Evolutionary conservation across 768 basidiomycete species (phyloP).

Genomic region (Pilatotrama ljubarskyi): DNA sequence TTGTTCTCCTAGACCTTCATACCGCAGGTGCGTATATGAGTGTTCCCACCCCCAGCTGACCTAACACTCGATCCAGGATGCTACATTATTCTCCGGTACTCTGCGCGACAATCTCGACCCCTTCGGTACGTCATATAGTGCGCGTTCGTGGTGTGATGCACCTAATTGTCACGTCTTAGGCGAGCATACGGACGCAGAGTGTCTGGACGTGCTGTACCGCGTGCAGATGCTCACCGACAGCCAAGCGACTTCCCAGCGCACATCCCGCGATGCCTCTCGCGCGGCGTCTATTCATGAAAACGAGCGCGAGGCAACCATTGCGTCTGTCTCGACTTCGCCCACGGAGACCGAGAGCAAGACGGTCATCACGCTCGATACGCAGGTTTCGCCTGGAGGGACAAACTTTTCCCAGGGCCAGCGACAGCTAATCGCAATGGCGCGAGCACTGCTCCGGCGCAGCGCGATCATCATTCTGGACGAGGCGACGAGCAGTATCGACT

Average conservation of each 20-base stretch:
- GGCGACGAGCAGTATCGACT: slow-evolving; percentile 85
- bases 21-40: slow-evolving; percentile 44
- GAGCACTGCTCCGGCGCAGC: slow-evolving; percentile 71
- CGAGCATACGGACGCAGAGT: slow-evolving; percentile 79
- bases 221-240: slow-evolving; percentile 72
- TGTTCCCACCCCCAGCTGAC: neutral
- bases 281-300: slow-evolving; percentile 45
- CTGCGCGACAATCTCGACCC: slow-evolving; percentile 76
- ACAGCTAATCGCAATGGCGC: slow-evolving; percentile 85
- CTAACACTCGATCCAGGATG: slow-evolving; percentile 42
- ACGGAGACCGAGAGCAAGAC: slow-evolving; percentile 61
- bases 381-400: slow-evolving; percentile 81
- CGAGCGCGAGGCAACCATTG: slow-evolving; percentile 40
- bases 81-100: slow-evolving; percentile 79
- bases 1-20: slow-evolving; percentile 64
- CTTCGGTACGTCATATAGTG: slow-evolving; percentile 45
- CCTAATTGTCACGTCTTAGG: slow-evolving; percentile 33
- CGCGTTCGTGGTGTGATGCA: neutral
- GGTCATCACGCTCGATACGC: slow-evolving; percentile 66
- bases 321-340: slow-evolving; percentile 27
- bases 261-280: slow-evolving; percentile 50
- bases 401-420: slow-evolving; percentile 95
- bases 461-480: slow-evolving; percentile 79
- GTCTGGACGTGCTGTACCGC: slow-evolving; percentile 75
- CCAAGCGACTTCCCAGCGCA: slow-evolving; percentile 47